Evolutionary conservation across 2,329 filamentous ascomycete genomes (phyloP), one percentile per base, ranked within the genome.

Genomic region (Delphinella strobiligena): DNA sequence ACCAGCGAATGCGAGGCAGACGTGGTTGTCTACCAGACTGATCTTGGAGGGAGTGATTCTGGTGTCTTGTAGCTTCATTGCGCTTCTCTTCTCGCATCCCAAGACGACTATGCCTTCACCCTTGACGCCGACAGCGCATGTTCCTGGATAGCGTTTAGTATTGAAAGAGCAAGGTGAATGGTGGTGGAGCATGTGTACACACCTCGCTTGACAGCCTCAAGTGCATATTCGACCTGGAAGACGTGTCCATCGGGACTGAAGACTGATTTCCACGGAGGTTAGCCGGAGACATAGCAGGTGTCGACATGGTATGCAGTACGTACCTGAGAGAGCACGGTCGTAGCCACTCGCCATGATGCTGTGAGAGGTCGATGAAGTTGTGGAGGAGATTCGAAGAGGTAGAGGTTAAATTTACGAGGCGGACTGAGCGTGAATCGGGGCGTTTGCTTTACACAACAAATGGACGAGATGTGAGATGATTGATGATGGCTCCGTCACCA

Each of bases 181-280:
- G 18, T 36, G 19, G 24, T 2, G 3, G 29, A 17, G 10, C 17
- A 31, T 12, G 9, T 15, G 34, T 10, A 54, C 60, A 44, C 68
- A 91, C 89, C 91, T 86, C 91, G 72, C 74, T 98, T 98, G 52
- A 98, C 91, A 51, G 91, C 91, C 69, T 98, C 91, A 52, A 93
- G 82, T 41, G 91, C 91, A 75, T 98, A 98, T 74, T 98, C 91
- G 58, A 98, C 91, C 68, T 98, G 91, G 70, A 98, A 98, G 56
- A 98, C 91, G 71, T 98, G 91, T 66, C 91, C 91, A 68, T 98
- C 91, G 58, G 91, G 91, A 76, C 89, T 96, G 59, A 95, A 95
- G 61, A 94, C 88, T 93, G 54, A 14, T 9, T 15, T 9, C n/a
- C n/a, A n/a, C n/a, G 39, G 15, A 11, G 9, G 15, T 41, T 24